A percentile compares a stretch with the other conserved stretches of the same genome.
phyloP scores from a whole-genome alignment of 176 grass and related monocot species.

The Phoenix dactylifera region DNA sequence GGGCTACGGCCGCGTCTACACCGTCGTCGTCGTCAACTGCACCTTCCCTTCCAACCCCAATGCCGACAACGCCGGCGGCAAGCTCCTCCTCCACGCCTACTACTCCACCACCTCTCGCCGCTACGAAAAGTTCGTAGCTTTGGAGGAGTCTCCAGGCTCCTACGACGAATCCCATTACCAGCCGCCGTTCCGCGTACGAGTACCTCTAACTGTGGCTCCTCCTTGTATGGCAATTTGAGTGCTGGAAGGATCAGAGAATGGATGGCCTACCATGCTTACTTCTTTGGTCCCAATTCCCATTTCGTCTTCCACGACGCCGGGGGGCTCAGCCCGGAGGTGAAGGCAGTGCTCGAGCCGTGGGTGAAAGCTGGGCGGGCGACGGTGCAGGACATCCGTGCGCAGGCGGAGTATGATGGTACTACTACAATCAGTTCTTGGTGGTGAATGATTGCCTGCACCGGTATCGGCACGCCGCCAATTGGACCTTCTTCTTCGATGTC shows the following conservation, averaged over 20 bases:
- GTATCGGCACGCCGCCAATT: conserved; percentile 59
- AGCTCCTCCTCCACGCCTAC: conserved; percentile 63
- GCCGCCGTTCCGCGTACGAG: conserved; percentile 51
- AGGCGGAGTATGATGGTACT: conserved; percentile 79
- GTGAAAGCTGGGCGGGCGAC: conserved; percentile 72
- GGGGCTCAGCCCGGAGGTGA: conserved; percentile 44
- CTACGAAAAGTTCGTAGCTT: conserved; percentile 55
- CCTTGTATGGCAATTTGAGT: conserved; percentile 66
- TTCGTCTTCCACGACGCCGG: conserved; percentile 98
- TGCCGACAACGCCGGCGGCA: conserved; percentile 52
- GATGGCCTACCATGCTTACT: conserved; percentile 84
- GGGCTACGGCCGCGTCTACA: conserved; percentile 98
- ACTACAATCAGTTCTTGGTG: conserved; percentile 90
- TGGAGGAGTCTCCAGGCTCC: conserved; percentile 51
- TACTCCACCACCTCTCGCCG: conserved; percentile 29
- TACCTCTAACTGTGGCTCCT: conserved; percentile 96
- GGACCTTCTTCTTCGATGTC: conserved; percentile 97
- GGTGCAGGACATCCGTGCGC: conserved; percentile 78
- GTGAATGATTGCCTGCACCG: conserved; percentile 87
- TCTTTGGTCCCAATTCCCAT: conserved; percentile 70
- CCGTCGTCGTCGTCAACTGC: conserved; percentile 91
- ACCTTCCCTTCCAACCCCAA: conserved; percentile 64
- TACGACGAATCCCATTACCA: conserved; percentile 55
- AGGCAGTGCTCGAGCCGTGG: conserved; percentile 58
- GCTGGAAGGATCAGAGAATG: conserved; percentile 68